Base-by-base conservation (phyloP, 257 asterid species). In the Primulina tabacum region DNA sequence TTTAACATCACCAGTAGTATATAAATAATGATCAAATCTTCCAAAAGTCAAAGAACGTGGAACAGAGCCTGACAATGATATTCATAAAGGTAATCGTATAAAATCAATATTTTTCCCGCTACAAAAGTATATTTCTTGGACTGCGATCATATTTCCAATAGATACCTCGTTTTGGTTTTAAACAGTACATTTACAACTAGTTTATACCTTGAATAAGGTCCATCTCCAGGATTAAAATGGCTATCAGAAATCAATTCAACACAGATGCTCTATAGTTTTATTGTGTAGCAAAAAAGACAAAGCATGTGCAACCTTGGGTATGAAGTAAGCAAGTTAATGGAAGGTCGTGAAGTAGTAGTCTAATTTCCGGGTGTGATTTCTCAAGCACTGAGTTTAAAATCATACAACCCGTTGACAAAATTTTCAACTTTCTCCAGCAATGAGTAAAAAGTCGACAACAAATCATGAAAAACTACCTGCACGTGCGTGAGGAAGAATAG, bases 401-500 rank as follows among this genome's bases (percentile, higher is more conserved):
- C 32, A 21, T 29, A 61, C 65, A 26, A 34, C 26, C 43, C 29
- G 43, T 33, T 20, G 21, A 53, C 28, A 18, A 7, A 12, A 58
- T 67, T 24, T 11, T 26, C 18, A 67, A 10, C 29, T 64, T 65
- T 50, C 72, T 26, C 33, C 37, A 14, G 66, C 8, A 50, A 62
- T 21, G 33, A 60, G 40, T 3, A 35, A 55, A 40, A 34, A 24
- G 8, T 28, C 65, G 30, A 6, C 56, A 70, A 50, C 60, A 40
- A 64, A 66, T 70, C 43, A 70, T 60, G 74, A 76, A 76, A 52
- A 67, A 78, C 84, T 79, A 93, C 99, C 97, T 76, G 87, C 70
- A 78, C 72, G 76, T 68, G 92, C 83, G 80, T 34, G 86, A 68
- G 99, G 96, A 78, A 93, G 85, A 78, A 93, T 89, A 61, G 95